Conservation (phyloP, 2,329 filamentous ascomycete genomes). For the Fusarium sp. region DNA sequence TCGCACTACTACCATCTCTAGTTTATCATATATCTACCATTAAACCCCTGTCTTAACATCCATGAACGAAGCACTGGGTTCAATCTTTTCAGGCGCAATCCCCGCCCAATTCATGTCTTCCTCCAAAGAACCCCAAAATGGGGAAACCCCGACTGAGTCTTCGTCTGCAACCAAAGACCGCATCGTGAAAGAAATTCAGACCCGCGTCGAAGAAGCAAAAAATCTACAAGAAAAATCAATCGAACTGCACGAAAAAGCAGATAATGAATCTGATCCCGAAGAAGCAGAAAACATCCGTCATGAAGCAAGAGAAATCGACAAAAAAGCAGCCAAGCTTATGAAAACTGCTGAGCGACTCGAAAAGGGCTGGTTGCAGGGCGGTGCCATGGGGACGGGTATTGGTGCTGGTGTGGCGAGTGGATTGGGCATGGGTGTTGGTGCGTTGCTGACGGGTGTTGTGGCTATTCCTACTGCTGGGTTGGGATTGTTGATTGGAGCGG, state of each 20-base stretch:
- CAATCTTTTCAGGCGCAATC: slow-evolving; percentile 26
- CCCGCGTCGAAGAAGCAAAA: slow-evolving; percentile 33
- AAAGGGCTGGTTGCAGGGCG: slow-evolving; percentile 40
- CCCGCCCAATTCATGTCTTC: slow-evolving; percentile 26
- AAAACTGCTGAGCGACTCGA: slow-evolving; percentile 35
- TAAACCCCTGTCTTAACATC: background rate
- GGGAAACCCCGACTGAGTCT: slow-evolving; percentile 5
- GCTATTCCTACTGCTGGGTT: slow-evolving; percentile 35
- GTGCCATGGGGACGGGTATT: slow-evolving; percentile 37
- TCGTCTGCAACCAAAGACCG: slow-evolving; percentile 23
- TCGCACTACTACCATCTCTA: background rate
- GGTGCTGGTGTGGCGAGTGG: slow-evolving; percentile 39
- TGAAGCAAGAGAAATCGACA: slow-evolving; percentile 33
- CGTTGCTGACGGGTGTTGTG: slow-evolving; percentile 34
- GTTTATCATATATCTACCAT: background rate
- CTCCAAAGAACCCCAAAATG: slow-evolving; percentile 4
- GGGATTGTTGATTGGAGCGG: slow-evolving; percentile 36
- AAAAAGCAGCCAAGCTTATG: slow-evolving; percentile 40
- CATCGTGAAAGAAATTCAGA: slow-evolving; percentile 29
- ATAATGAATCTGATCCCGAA: slow-evolving; percentile 16
- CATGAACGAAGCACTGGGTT: slow-evolving; percentile 25
- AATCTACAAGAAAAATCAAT: slow-evolving; percentile 22
- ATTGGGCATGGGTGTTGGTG: slow-evolving; percentile 28
- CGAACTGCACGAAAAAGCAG: slow-evolving; percentile 33
- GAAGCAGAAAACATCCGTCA: slow-evolving; percentile 21